These are phyloP conservation scores for Aureobasidium pullulans DNA, from an alignment of 2,329 filamentous ascomycete species.

Conservation along the genomic window DNA sequence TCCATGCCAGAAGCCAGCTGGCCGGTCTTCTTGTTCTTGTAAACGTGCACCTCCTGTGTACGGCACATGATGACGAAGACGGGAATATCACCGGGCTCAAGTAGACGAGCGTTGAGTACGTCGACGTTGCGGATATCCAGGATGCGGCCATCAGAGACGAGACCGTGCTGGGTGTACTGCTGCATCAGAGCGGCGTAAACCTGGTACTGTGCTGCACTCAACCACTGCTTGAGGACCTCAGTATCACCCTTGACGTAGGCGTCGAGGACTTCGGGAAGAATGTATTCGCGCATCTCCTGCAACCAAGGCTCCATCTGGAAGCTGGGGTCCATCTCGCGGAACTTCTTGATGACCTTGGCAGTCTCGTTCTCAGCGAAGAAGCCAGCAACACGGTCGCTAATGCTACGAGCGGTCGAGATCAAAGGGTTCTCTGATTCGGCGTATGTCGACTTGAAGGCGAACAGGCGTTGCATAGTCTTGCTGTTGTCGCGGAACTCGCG, in stretches of 20 bases:
- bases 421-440: constrained; percentile 96
- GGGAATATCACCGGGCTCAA: constrained; percentile 80
- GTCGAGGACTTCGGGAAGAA: constrained; percentile 91
- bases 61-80: constrained; percentile 96
- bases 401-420: constrained; percentile 84
- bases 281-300: constrained; percentile 93
- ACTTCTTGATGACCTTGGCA: constrained; percentile 94
- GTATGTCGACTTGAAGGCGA: constrained; percentile 78
- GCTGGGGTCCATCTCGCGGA: constrained; percentile 86
- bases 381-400: constrained; percentile 84
- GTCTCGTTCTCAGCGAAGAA: constrained; percentile 99
- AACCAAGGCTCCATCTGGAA: constrained; percentile 96
- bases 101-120: constrained; percentile 69
- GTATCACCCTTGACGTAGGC: constrained; percentile 96
- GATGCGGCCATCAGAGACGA: constrained; percentile 91
- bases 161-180: constrained; percentile 86
- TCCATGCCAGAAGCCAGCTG: constrained; percentile 95
- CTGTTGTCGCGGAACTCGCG: constrained; percentile 86
- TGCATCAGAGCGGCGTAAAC: constrained; percentile 96
- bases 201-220: constrained; percentile 90
- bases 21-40: constrained; percentile 81
- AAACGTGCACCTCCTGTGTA: constrained; percentile 96
- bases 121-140: constrained; percentile 94
- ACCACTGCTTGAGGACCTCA: constrained; percentile 86
- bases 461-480: constrained; percentile 80